These are phyloP conservation scores for Condylostoma magnum DNA, from an alignment of 169 alveolate species.

Conservation along the genomic window DNA sequence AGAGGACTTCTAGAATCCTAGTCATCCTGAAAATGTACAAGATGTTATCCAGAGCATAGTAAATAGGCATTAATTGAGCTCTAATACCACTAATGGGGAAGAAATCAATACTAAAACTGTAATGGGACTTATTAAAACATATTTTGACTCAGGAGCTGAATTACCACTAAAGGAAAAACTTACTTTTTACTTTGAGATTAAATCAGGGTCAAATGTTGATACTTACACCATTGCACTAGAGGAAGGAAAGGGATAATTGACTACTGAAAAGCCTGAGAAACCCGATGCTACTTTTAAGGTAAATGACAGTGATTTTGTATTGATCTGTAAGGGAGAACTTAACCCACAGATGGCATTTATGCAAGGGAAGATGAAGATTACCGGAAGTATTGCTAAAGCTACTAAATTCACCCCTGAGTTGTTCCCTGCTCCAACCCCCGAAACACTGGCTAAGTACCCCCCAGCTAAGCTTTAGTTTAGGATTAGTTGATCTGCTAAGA, in stretches of 20 bases:
- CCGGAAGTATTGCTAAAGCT: constrained; percentile 89
- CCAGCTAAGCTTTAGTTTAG: constrained; percentile 53
- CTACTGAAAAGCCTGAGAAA: constrained; percentile 53
- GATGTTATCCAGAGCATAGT: too few relatives aligned
- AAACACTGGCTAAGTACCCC: too few relatives aligned
- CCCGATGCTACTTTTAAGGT: constrained; percentile 85
- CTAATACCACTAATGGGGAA: too few relatives aligned
- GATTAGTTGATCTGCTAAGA: too few relatives aligned
- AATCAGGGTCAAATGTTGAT: too few relatives aligned
- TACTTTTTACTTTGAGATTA: too few relatives aligned
- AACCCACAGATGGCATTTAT: constrained; percentile 90
- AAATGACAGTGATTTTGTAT: constrained; percentile 79
- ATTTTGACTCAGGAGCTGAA: too few relatives aligned
- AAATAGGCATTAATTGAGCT: too few relatives aligned
- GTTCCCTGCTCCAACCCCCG: constrained; percentile 58
- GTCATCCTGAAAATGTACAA: too few relatives aligned
- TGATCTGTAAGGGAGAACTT: constrained; percentile 73
- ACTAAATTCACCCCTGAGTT: constrained; percentile 88
- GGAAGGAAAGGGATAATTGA: constrained; percentile 61
- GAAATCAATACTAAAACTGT: too few relatives aligned
- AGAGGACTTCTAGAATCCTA: not conserved
- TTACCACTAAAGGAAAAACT: too few relatives aligned
- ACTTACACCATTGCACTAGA: constrained; percentile 80
- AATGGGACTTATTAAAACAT: too few relatives aligned
- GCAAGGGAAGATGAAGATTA: constrained; percentile 89